Evolutionary conservation across 2,329 filamentous ascomycete species (phyloP), one percentile per base, ranked within the genome.

Genomic region (Ophiocordyceps camponoti-floridani): DNA sequence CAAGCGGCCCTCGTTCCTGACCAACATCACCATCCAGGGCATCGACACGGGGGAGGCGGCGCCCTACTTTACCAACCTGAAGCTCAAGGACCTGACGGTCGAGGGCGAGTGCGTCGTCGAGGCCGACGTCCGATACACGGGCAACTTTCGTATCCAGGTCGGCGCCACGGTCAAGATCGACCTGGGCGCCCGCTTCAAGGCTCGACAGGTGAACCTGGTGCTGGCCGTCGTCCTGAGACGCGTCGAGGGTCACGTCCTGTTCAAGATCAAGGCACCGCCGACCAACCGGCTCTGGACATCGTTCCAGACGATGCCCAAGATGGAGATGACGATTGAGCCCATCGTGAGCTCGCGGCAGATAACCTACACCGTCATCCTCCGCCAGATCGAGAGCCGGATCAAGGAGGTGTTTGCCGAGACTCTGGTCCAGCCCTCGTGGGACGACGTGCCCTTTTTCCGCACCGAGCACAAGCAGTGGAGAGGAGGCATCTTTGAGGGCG

Each of bases 231-330:
- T 91, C 1, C 61, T 95, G 46, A 88, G 84, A 58, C 84, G 80
- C 53, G 67, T 96, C 1, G 84, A 93, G 54, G 91, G 91, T 0
- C 89, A 94, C 54, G 63, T 84, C 41, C 65, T 94, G 28, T 70
- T 95, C 54, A 83, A 86, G 55, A 79, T 96, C 60, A 98, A 98
- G 60, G 85, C 91, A 7, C 86, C 89, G 14, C 91, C 91, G 1
- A 95, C 87, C 61, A 98, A 98, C 59, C 77, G 91, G 38, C 61
- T 94, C n/a, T 98, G 91, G 91, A 77, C 96, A 52, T 82, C 87
- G 1, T 98, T 98, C 57, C 84, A 93, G 58, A 78, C 78, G n/a
- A 84, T 87, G 71, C 91, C 91, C 16, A 88, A 89, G 56, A 82
- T 98, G 66, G 87, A 94, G 49, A 79, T 95, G 70, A 77, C 77